Conservation (phyloP, 768 basidiomycete genomes). For the Pleurotus tuber-regium region DNA sequence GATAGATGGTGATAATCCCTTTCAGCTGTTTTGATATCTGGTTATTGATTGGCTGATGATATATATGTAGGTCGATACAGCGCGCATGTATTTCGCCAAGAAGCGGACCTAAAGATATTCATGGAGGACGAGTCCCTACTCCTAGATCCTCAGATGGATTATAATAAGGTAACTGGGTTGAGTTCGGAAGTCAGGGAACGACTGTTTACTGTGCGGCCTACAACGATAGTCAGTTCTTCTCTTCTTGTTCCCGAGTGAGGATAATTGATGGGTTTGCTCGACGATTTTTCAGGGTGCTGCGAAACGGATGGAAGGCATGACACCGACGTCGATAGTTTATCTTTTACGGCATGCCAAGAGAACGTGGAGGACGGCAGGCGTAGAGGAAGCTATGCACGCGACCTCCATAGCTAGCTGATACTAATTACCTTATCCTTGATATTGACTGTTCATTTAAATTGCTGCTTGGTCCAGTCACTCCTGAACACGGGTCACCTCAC, state of each 20-base stretch:
- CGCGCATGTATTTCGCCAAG: conserved; percentile 66
- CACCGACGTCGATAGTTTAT: conserved; percentile 69
- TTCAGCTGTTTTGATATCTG: too few species aligned
- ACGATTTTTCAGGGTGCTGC: conserved; percentile 74
- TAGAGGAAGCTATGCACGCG: too few species aligned
- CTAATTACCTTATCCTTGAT: too few species aligned
- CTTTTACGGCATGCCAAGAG: conserved; percentile 64
- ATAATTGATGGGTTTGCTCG: not conserved
- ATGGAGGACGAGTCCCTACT: conserved; percentile 70
- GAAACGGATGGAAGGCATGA: conserved; percentile 93
- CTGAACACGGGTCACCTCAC: too few species aligned
- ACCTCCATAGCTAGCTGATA: too few species aligned
- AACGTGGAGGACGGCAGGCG: conserved; percentile 22
- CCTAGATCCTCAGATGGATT: conserved; percentile 73
- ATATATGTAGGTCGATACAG: conserved; percentile 54
- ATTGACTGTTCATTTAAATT: too few species aligned
- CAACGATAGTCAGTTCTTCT: conserved; percentile 57
- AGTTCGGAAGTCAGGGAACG: conserved; percentile 76
- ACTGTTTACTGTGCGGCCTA: conserved; percentile 57
- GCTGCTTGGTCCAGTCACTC: too few species aligned
- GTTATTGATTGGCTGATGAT: not conserved
- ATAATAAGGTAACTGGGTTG: conserved; percentile 58
- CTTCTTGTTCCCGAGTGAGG: not conserved
- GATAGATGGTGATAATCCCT: conserved; percentile 80
- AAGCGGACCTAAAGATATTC: conserved; percentile 72